These are phyloP conservation scores for Byssothecium circinans DNA, from an alignment of 2,329 filamentous ascomycete species.

Conservation along the genomic window DNA sequence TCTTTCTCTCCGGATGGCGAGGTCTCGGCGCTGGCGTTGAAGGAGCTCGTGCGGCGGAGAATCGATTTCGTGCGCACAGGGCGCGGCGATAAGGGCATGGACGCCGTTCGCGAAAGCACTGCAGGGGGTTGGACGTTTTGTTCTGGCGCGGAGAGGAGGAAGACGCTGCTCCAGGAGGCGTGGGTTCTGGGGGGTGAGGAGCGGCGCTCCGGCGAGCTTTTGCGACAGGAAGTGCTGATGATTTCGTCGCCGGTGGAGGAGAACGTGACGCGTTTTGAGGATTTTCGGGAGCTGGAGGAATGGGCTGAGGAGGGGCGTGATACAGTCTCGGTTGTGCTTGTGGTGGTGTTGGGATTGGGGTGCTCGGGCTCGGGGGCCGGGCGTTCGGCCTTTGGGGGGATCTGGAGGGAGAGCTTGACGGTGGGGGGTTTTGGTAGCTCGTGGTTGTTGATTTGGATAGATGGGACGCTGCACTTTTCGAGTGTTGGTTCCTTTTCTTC, in stretches of 20 bases:
- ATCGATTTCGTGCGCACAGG: not conserved
- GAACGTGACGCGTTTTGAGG: not conserved
- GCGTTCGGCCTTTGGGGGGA: not conserved
- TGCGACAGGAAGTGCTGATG: not conserved
- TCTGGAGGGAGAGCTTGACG: not conserved
- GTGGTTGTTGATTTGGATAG: not conserved
- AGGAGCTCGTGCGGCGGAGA: not conserved
- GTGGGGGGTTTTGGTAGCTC: not conserved
- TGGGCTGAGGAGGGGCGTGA: not conserved
- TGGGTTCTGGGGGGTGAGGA: not conserved
- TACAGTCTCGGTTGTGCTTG: not conserved
- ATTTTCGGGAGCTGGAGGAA: not conserved
- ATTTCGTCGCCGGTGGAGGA: not conserved
- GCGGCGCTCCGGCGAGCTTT: not conserved
- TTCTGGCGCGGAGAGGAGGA: not conserved
- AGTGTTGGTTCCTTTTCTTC: not conserved
- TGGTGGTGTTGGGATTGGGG: not conserved
- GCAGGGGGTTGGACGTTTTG: not conserved
- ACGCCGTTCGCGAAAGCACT: not conserved
- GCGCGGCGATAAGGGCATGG: not conserved
- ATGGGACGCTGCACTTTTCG: not conserved
- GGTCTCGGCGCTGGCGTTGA: not conserved
- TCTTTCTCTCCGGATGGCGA: too few species aligned
- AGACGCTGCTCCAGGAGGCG: constrained; percentile 2
- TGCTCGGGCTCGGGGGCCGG: not conserved